A percentile compares a stretch with the other conserved stretches of the same genome.
phyloP scores from a whole-genome alignment of 441 rosid genomes.

The Croton setiger region DNA sequence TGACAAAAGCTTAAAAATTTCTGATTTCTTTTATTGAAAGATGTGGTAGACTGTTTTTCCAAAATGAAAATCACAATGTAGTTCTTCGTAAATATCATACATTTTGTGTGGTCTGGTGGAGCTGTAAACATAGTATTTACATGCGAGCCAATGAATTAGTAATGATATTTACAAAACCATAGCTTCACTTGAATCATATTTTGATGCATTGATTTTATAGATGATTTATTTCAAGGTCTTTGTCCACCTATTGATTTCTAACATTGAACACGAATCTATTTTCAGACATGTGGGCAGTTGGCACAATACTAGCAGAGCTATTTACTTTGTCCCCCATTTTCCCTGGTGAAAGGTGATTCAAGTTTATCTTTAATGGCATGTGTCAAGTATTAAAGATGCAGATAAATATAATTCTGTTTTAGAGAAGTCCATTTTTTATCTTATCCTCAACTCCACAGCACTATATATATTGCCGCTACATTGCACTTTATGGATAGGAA shows the following conservation, averaged over 20 bases:
- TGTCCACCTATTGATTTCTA: constrained; percentile 19
- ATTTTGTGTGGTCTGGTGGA: background rate
- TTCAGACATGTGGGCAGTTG: constrained; percentile 99
- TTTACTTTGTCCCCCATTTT: constrained; percentile 81
- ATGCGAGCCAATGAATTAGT: background rate
- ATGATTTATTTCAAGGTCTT: background rate
- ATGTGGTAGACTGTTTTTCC: background rate
- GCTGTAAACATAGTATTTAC: background rate
- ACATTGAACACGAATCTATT: constrained; percentile 15
- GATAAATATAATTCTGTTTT: constrained; percentile 2
- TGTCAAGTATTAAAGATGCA: constrained; percentile 3
- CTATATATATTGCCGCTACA: background rate
- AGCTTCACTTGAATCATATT: background rate
- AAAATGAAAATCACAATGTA: background rate
- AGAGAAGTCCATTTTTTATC: background rate
- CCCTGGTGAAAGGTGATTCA: constrained; percentile 79
- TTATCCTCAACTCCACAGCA: background rate
- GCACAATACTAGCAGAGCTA: constrained; percentile 92
- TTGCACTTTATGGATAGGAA: background rate
- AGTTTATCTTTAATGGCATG: background rate
- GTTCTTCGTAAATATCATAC: background rate
- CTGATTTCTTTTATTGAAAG: background rate
- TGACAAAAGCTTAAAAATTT: background rate
- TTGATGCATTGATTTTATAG: background rate
- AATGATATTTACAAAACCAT: background rate